These are phyloP conservation scores for Asclepias syriaca DNA, from an alignment of 257 asterid genomes.

Conservation along the genomic window DNA sequence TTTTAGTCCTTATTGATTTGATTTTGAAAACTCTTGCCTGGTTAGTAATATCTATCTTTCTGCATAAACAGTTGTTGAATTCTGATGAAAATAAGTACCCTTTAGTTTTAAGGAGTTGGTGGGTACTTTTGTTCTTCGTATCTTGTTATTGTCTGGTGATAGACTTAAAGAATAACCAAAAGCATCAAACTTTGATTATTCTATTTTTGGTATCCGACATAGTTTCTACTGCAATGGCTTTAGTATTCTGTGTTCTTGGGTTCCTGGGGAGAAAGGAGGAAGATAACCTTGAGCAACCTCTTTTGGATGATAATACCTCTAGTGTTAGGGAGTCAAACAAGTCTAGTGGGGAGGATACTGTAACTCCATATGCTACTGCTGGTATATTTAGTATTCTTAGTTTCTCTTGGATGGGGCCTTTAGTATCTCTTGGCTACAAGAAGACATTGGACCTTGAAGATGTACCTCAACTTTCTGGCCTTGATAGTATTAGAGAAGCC, in stretches of 20 bases:
- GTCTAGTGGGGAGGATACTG: conserved; percentile 49
- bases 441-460: conserved; percentile 77
- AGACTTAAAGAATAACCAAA: conserved; percentile 45
- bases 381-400: conserved; percentile 50
- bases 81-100: conserved; percentile 52
- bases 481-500: conserved; percentile 54
- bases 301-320: conserved; percentile 33
- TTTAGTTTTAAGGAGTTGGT: conserved; percentile 60
- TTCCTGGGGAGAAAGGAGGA: conserved; percentile 31
- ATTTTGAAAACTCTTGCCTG: conserved; percentile 49
- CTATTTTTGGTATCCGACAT: conserved; percentile 64
- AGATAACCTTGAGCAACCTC: conserved; percentile 52
- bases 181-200: conserved; percentile 30
- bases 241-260: conserved; percentile 48
- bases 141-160: conserved; percentile 61
- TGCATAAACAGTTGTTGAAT: conserved; percentile 32
- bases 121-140: conserved; percentile 48
- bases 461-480: conserved; percentile 63
- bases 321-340: conserved; percentile 28
- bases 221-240: conserved; percentile 38
- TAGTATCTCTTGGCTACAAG: conserved; percentile 58
- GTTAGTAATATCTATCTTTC: conserved; percentile 42
- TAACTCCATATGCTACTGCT: conserved; percentile 72
- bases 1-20: conserved; percentile 50
- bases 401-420: conserved; percentile 74